A percentile compares a stretch with the other conserved stretches of the same genome.
These are phyloP conservation scores for Candolleomyces efflorescens DNA, from an alignment of 768 basidiomycete genomes.

Conservation along the genomic window DNA sequence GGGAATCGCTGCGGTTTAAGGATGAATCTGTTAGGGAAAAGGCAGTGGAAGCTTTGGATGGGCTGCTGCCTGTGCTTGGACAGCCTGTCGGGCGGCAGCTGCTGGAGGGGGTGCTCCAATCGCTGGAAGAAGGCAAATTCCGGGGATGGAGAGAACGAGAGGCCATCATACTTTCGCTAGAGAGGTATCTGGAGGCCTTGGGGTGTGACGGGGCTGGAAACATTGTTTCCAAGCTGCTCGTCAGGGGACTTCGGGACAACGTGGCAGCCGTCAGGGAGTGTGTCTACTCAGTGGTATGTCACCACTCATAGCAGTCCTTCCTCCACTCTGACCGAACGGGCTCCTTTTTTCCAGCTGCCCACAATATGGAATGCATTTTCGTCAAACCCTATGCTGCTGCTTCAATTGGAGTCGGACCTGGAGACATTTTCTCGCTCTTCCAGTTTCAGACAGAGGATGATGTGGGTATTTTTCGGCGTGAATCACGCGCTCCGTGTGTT, in stretches of 20 bases:
- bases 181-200: constrained; percentile 39
- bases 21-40: constrained; percentile 73
- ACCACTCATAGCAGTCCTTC: neutral
- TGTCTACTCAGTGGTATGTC: constrained; percentile 54
- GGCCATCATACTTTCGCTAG: constrained; percentile 53
- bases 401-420: constrained; percentile 38
- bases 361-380: constrained; percentile 37
- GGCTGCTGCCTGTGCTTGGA: constrained; percentile 52
- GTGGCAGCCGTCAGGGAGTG: constrained; percentile 86
- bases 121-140: constrained; percentile 57
- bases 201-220: constrained; percentile 35
- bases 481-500: neutral
- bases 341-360: constrained; percentile 38
- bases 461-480: constrained; percentile 41
- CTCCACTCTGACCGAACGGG: constrained; percentile 1
- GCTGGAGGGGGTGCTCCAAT: constrained; percentile 42
- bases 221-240: constrained; percentile 51
- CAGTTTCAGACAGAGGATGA: constrained; percentile 61
- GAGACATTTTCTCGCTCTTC: constrained; percentile 40
- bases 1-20: constrained; percentile 46
- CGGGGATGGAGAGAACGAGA: constrained; percentile 82
- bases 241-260: constrained; percentile 63
- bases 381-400: constrained; percentile 28
- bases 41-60: constrained; percentile 60
- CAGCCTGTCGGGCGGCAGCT: constrained; percentile 39